These are phyloP conservation scores for Sisymbrium irio DNA, from an alignment of 345 rosid species.

Conservation along the genomic window DNA sequence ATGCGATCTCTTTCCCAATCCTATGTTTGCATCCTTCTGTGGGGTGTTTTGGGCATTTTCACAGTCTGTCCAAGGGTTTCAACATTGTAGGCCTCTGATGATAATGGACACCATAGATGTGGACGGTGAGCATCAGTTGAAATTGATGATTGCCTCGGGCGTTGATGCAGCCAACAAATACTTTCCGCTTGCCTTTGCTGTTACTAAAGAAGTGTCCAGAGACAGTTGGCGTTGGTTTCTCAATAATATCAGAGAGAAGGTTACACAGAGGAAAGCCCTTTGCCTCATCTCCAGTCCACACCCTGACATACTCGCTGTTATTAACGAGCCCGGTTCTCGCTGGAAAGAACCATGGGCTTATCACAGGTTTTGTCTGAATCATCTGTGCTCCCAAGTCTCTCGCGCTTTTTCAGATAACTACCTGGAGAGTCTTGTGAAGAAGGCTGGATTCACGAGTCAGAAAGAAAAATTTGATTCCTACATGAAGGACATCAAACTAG, in stretches of 20 bases:
- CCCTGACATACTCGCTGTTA: conserved; percentile 3
- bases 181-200: conserved; percentile 9
- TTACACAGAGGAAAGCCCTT: conserved; percentile 11
- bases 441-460: background rate
- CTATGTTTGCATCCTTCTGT: background rate
- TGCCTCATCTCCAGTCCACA: conserved; percentile 17
- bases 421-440: background rate
- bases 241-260: background rate
- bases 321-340: background rate
- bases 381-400: background rate
- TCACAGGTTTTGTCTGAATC: background rate
- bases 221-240: conserved; percentile 25
- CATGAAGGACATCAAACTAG: background rate
- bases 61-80: conserved; percentile 19
- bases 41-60: conserved; percentile 17
- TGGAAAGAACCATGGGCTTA: conserved; percentile 23
- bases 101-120: background rate
- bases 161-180: background rate
- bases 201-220: background rate
- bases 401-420: too few relatives aligned
- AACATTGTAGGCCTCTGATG: conserved; percentile 14
- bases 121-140: background rate
- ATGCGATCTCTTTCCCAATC: too few relatives aligned
- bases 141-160: conserved; percentile 4
- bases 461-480: background rate